phyloP scores from a whole-genome alignment of 2,329 filamentous ascomycete species.

The Alternaria metachromatica region DNA sequence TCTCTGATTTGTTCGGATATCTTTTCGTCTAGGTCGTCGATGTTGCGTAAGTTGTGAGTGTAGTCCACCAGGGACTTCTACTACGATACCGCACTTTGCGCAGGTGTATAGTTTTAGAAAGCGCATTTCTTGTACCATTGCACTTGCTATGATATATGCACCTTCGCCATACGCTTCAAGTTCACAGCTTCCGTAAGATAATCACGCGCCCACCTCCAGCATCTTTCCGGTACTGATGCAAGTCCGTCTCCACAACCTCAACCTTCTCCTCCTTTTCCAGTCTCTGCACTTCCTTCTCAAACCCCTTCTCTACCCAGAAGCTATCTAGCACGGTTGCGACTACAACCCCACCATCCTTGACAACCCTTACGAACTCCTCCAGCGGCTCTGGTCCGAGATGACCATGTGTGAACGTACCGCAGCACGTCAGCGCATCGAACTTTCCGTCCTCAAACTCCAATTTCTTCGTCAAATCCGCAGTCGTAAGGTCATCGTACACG shows the following conservation, averaged over 20 bases:
- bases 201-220: constrained; percentile 26
- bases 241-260: constrained; percentile 44
- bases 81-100: neutral
- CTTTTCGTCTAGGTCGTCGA: too few relatives aligned
- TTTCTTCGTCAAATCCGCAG: constrained; percentile 56
- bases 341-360: constrained; percentile 56
- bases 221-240: constrained; percentile 41
- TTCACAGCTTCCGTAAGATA: constrained; percentile 1
- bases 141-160: neutral
- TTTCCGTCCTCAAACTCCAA: constrained; percentile 50
- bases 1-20: too few relatives aligned
- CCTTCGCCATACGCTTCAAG: accelerated
- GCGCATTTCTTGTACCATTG: accelerated
- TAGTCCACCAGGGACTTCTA: neutral
- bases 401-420: constrained; percentile 63
- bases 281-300: constrained; percentile 54
- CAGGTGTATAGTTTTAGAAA: neutral
- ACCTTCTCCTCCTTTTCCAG: constrained; percentile 45
- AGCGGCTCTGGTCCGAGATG: constrained; percentile 61
- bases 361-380: constrained; percentile 59
- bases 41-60: too few relatives aligned
- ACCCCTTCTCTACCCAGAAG: constrained; percentile 59
- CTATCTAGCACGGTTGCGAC: constrained; percentile 60
- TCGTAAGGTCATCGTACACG: constrained; percentile 55
- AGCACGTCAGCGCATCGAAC: constrained; percentile 61